Evolutionary conservation across 495 filamentous ascomycete genomes (phyloP).

Genomic region (Rusavskia elegans): DNA sequence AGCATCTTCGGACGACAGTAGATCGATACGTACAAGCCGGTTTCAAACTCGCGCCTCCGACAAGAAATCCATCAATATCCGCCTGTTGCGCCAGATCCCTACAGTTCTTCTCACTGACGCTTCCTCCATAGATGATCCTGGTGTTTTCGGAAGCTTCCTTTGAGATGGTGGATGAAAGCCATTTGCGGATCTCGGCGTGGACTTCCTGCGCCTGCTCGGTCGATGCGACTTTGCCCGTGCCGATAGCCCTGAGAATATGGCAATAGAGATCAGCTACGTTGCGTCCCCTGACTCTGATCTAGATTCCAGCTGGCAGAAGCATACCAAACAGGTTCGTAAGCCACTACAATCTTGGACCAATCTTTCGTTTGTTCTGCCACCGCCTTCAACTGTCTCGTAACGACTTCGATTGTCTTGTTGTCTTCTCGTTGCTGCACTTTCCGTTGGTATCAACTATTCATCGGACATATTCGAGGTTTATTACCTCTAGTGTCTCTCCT

Average conservation of each 20-base stretch:
- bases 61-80: constrained; percentile 97
- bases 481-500: constrained; percentile 75
- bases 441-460: background rate
- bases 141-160: constrained; percentile 58
- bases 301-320: constrained; percentile 2
- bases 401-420: constrained; percentile 76
- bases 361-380: constrained; percentile 54
- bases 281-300: background rate
- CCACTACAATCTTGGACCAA: constrained; percentile 89
- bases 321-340: constrained; percentile 96
- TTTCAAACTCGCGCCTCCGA: constrained; percentile 96
- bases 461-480: constrained; percentile 4
- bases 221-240: constrained; percentile 92
- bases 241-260: constrained; percentile 50
- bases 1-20: background rate
- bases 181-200: constrained; percentile 79
- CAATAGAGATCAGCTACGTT: background rate
- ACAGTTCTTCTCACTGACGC: constrained; percentile 96
- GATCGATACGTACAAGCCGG: constrained; percentile 64
- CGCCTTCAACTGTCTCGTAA: constrained; percentile 61
- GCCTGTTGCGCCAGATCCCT: constrained; percentile 74
- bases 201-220: constrained; percentile 91
- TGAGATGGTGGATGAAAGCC: constrained; percentile 62
- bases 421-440: constrained; percentile 55
- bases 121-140: constrained; percentile 88